These are phyloP conservation scores for Filosporella fistucella DNA, from an alignment of 495 filamentous ascomycete species.

Conservation along the genomic window DNA sequence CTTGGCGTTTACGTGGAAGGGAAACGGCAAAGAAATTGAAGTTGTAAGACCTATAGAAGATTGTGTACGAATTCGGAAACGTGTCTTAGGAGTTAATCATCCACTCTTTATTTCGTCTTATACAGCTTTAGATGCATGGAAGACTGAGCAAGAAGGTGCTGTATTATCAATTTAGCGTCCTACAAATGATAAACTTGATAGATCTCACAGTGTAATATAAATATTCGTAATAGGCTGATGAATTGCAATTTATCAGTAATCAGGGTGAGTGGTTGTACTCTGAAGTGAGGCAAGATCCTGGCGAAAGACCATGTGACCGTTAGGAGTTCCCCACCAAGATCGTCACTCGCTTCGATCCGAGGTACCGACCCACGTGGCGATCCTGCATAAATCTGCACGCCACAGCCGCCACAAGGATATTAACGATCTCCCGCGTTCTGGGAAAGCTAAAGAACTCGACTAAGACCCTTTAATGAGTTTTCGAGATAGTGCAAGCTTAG, in stretches of 20 bases:
- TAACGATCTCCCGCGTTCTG: slow-evolving; percentile 4
- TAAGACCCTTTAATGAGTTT: slow-evolving; percentile 19
- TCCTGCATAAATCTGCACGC: slow-evolving; percentile 14
- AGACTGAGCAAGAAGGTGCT: slow-evolving; percentile 13
- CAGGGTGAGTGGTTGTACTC: too few relatives aligned
- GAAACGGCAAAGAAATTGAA: slow-evolving; percentile 28
- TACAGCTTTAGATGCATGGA: slow-evolving; percentile 11
- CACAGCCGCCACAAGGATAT: slow-evolving; percentile 10
- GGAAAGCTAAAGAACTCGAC: not conserved
- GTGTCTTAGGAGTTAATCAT: slow-evolving; percentile 10
- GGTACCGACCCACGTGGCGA: slow-evolving; percentile 9
- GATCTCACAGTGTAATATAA: not conserved
- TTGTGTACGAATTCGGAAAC: slow-evolving; percentile 5
- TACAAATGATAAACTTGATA: not conserved
- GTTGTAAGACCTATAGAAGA: slow-evolving; percentile 24
- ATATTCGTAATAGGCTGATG: not conserved
- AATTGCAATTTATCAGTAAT: too few relatives aligned
- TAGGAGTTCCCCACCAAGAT: too few relatives aligned
- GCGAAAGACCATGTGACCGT: too few relatives aligned
- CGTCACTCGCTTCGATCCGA: slow-evolving; percentile 10
- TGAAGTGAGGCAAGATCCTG: too few relatives aligned
- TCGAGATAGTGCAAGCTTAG: slow-evolving; percentile 20
- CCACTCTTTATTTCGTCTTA: slow-evolving; percentile 5
- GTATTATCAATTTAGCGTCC: not conserved
- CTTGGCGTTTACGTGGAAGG: slow-evolving; percentile 29